phyloP scores from a whole-genome alignment of 805 yeast species.

The Wickerhamiella azyma region DNA sequence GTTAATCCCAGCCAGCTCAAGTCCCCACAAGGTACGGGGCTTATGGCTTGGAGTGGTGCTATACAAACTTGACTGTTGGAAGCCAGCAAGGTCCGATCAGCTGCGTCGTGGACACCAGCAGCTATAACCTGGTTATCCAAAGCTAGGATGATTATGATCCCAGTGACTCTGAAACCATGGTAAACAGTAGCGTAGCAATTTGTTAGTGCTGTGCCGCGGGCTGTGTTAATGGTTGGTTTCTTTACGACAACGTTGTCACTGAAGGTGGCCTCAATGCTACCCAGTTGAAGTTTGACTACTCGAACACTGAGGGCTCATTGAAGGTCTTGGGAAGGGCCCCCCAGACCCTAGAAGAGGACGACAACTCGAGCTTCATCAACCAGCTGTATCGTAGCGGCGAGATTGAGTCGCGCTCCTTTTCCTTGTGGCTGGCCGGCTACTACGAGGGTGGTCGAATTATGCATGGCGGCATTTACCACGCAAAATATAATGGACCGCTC shows the following conservation, averaged over 20 bases:
- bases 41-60: too few species aligned
- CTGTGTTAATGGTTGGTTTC: background rate
- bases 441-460: slow-evolving; percentile 28
- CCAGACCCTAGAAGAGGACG: too few species aligned
- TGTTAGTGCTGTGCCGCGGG: background rate
- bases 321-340: background rate
- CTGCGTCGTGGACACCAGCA: slow-evolving; percentile 57
- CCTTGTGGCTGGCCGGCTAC: slow-evolving; percentile 32
- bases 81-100: slow-evolving; percentile 31
- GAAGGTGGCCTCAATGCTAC: background rate
- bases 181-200: background rate
- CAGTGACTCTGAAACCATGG: background rate
- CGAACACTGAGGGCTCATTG: too few species aligned
- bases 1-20: too few species aligned
- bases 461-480: slow-evolving; percentile 35
- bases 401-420: slow-evolving; percentile 32
- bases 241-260: background rate
- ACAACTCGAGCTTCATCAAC: background rate
- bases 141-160: background rate
- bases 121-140: slow-evolving; percentile 51
- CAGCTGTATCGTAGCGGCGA: background rate
- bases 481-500: slow-evolving; percentile 30
- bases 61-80: background rate
- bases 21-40: too few species aligned
- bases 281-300: background rate